Evolutionary conservation across 2,329 filamentous ascomycete species (phyloP), one percentile per base, ranked within the genome.

Genomic region (Clonostachys sp.): DNA sequence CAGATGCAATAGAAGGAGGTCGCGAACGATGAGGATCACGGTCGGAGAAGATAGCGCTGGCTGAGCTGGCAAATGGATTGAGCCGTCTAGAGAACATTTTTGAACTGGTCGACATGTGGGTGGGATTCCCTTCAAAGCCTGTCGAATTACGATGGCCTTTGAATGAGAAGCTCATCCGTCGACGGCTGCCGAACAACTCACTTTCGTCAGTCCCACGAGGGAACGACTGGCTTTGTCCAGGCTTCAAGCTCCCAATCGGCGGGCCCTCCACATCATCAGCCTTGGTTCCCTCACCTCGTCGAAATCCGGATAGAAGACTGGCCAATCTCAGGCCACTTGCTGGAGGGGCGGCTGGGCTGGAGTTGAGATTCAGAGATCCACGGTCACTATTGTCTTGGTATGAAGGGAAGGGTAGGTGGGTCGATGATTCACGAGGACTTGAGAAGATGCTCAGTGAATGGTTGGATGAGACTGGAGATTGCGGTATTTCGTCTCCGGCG

Each of bases 211-310:
- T 67, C 50, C 77, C 75, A 16, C 79, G 72, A 6, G 89, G 89
- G 54, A 94, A 82, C 0, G 89, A 92, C 59, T 89, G 87, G 57
- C 87, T 91, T 60, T 92, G 87, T 0, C 80, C 78, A 33, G 80
- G 68, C 58, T 88, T 89, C 13, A 91, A 69, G 17, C 78, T 83
- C 1, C 89, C 89, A 8, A 91, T 65, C 2, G 78, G 72, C 6
- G 84, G 84, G 1, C 84, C 83, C 7, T 57, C 58, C 2, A 64
- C 61, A 38, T 65, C 62, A 12, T 75, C 59, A 1, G 75, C 74
- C 64, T 89, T 90, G 6, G 78, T 71, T 24, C 78, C 77, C 47
- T 79, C 75, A 41, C 81, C 81, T 44, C 84, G 80, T 47, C 84
- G 74, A 55, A 77, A 83, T 45, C 71, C 73, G 45, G 87, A 82